Conservation (phyloP, 2,329 filamentous ascomycete species). For the Beauveria pseudobassiana region DNA sequence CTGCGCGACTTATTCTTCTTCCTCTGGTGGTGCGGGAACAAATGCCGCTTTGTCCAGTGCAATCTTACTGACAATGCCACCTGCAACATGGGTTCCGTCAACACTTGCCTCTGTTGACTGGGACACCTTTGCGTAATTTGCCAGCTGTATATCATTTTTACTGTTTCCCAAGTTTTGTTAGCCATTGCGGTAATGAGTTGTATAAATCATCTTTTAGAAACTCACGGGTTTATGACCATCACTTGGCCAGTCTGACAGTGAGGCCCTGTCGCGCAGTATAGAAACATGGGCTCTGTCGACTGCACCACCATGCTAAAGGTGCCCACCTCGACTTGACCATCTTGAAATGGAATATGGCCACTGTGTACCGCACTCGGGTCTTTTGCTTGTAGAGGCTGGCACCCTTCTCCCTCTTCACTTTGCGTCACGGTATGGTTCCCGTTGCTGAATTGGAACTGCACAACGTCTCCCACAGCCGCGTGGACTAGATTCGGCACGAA, state of each 20-base stretch:
- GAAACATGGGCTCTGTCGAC: constrained; percentile 37
- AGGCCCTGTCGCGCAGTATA: constrained; percentile 41
- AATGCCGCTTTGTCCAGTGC: not conserved
- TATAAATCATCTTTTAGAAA: not conserved
- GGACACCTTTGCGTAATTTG: constrained; percentile 8
- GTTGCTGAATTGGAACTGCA: constrained; percentile 36
- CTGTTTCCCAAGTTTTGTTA: not conserved
- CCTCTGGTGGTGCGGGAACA: not conserved
- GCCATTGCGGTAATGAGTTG: not conserved
- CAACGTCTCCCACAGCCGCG: constrained; percentile 29
- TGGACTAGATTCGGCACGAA: constrained; percentile 30
- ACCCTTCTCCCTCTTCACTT: constrained; percentile 26
- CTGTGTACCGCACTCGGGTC: constrained; percentile 29
- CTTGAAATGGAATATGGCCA: constrained; percentile 32
- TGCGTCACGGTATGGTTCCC: constrained; percentile 38
- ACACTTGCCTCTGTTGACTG: constrained; percentile 16
- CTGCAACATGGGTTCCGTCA: constrained; percentile 15
- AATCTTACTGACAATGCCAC: constrained; percentile 13
- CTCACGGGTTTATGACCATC: constrained; percentile 42
- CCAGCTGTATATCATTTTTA: not conserved
- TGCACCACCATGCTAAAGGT: constrained; percentile 41
- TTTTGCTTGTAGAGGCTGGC: constrained; percentile 29
- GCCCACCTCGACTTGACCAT: constrained; percentile 29
- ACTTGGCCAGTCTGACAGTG: constrained; percentile 45
- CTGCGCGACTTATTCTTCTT: not conserved